phyloP scores from a whole-genome alignment of 1,284 basidiomycete species.

The Polyporus tsugae region DNA sequence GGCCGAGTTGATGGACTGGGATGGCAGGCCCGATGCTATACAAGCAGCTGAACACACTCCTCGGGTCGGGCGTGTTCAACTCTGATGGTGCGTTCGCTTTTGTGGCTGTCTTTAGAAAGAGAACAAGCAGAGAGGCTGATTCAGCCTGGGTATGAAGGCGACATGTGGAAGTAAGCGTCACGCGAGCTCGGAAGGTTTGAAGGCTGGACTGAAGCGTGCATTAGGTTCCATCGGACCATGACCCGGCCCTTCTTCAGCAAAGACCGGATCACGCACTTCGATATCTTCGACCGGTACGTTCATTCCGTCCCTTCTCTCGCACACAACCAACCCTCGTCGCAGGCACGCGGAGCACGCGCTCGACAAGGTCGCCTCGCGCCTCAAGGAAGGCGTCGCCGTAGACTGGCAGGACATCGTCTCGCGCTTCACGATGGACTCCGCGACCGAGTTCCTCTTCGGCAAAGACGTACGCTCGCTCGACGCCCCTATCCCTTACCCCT shows the following conservation, averaged over 20 bases:
- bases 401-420: constrained; percentile 56
- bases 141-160: constrained; percentile 26
- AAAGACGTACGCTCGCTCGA: constrained; percentile 43
- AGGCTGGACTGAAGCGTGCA: not conserved
- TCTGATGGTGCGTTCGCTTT: constrained; percentile 41
- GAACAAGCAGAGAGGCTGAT: not conserved
- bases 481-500: constrained; percentile 40
- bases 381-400: constrained; percentile 52
- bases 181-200: not conserved
- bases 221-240: constrained; percentile 58
- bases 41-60: constrained; percentile 35
- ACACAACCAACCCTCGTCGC: not conserved
- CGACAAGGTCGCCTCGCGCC: constrained; percentile 44
- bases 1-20: not conserved
- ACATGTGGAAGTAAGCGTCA: constrained; percentile 42
- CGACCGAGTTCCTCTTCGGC: constrained; percentile 51
- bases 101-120: no score
- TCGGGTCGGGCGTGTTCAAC: constrained; percentile 50
- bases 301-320: not conserved
- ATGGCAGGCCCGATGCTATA: constrained; percentile 31
- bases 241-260: constrained; percentile 61
- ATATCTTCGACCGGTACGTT: constrained; percentile 51
- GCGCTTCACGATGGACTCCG: constrained; percentile 50
- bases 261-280: constrained; percentile 57
- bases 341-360: constrained; percentile 42